A percentile compares a stretch with the other conserved stretches of the same genome.
phyloP scores from a whole-genome alignment of 2,329 filamentous ascomycete genomes.

The Xylaria sp. region DNA sequence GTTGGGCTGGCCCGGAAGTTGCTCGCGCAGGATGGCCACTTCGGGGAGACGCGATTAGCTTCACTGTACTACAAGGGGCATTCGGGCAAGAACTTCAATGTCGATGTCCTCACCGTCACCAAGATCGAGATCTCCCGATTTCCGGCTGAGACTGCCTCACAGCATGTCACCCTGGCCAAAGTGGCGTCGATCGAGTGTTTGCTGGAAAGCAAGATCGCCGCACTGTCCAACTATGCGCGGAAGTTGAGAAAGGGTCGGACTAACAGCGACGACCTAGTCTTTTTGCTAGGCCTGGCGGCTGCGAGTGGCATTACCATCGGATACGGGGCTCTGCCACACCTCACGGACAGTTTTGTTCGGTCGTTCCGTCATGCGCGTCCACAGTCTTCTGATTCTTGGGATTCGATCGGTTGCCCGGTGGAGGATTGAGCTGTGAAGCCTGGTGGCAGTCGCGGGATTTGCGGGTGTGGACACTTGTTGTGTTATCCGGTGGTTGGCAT shows the following conservation, averaged over 20 bases:
- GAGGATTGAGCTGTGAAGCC: background rate
- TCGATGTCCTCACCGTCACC: background rate
- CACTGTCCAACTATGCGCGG: background rate
- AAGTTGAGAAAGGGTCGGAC: background rate
- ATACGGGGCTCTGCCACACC: background rate
- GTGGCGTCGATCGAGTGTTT: background rate
- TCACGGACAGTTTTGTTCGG: background rate
- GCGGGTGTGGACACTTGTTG: background rate
- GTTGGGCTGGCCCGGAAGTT: background rate
- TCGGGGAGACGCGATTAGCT: background rate
- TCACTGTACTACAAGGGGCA: background rate
- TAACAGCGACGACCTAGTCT: background rate
- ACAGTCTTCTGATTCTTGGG: background rate
- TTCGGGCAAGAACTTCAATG: background rate
- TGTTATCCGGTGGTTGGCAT: background rate
- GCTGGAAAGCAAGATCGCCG: background rate
- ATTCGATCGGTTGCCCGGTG: background rate
- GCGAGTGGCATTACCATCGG: background rate
- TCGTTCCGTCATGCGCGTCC: background rate
- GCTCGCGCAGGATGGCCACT: background rate
- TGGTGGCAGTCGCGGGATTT: background rate
- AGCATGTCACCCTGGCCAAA: background rate
- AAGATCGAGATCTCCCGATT: background rate
- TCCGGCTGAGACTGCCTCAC: background rate
- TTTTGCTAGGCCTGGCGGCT: background rate